A percentile compares a stretch with the other conserved stretches of the same genome.
Conservation (phyloP, 768 basidiomycete species). For the Rhodotorula taiwanensis region DNA sequence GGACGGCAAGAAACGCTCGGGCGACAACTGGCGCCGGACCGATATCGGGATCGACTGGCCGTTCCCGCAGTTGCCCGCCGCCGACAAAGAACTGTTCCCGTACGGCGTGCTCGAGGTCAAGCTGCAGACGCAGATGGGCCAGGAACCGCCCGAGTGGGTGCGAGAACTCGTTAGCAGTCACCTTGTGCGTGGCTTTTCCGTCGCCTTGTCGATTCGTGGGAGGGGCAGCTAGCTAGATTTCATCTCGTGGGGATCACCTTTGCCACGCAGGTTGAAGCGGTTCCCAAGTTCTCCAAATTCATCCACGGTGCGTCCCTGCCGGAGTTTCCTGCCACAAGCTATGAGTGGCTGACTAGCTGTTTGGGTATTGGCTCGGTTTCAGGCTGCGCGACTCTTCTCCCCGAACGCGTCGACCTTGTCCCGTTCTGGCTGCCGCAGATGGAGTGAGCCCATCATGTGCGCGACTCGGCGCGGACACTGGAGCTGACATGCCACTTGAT, state of each 20-base stretch:
- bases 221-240: neutral
- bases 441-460: constrained; percentile 50
- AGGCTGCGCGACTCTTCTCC: constrained; percentile 86
- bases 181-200: constrained; percentile 46
- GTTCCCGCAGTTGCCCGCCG: constrained; percentile 63
- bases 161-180: constrained; percentile 91
- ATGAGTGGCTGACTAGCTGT: neutral
- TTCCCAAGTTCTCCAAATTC: constrained; percentile 83
- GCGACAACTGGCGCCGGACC: constrained; percentile 85
- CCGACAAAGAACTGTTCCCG: constrained; percentile 91
- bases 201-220: neutral
- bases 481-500: neutral
- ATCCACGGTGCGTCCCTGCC: constrained; percentile 20
- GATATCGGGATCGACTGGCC: constrained; percentile 84
- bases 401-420: constrained; percentile 86
- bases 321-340: no score
- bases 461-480: neutral
- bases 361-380: neutral
- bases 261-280: constrained; percentile 60
- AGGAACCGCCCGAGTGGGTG: constrained; percentile 94
- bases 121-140: constrained; percentile 89
- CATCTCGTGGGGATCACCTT: neutral
- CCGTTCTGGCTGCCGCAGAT: constrained; percentile 99
- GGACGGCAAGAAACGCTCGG: constrained; percentile 70
- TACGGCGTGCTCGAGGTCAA: constrained; percentile 97